Evolutionary conservation across 2,329 filamentous ascomycete species (phyloP).

Genomic region (Akanthomyces dipterigenus): DNA sequence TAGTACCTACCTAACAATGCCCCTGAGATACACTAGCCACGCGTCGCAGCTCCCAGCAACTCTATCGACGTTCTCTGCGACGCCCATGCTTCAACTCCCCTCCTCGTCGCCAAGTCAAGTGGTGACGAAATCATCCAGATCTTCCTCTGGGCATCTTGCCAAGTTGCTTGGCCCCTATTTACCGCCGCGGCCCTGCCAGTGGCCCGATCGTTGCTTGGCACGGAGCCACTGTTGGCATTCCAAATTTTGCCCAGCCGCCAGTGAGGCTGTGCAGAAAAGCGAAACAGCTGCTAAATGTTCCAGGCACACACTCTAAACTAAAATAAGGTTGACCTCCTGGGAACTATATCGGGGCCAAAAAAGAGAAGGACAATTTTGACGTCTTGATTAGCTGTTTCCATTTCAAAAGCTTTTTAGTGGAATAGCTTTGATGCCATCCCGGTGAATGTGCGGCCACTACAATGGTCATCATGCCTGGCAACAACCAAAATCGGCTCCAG

Average conservation of each 20-base stretch:
- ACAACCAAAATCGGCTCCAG: no score
- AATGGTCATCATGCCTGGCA: no score
- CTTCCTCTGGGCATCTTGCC: slow-evolving; percentile 7
- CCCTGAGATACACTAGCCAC: neutral
- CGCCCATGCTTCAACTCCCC: no score
- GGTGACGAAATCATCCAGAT: neutral
- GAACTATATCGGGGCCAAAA: no score
- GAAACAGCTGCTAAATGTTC: neutral
- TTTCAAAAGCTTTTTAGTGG: no score
- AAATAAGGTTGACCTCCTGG: no score
- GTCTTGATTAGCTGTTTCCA: no score
- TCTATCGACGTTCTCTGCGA: neutral
- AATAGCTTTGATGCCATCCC: no score
- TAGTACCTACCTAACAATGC: neutral
- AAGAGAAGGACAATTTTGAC: neutral
- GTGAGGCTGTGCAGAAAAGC: neutral
- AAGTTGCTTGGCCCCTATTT: slow-evolving; percentile 9
- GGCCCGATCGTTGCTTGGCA: neutral
- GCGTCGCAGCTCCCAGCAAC: neutral
- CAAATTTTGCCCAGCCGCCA: neutral
- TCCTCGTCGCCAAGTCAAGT: neutral
- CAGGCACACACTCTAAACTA: no score
- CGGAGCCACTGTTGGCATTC: neutral
- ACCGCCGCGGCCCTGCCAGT: neutral
- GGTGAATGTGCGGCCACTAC: no score